Evolutionary conservation across 176 grass and related monocot genomes (phyloP).

Genomic region (Alloteropsis semialata): DNA sequence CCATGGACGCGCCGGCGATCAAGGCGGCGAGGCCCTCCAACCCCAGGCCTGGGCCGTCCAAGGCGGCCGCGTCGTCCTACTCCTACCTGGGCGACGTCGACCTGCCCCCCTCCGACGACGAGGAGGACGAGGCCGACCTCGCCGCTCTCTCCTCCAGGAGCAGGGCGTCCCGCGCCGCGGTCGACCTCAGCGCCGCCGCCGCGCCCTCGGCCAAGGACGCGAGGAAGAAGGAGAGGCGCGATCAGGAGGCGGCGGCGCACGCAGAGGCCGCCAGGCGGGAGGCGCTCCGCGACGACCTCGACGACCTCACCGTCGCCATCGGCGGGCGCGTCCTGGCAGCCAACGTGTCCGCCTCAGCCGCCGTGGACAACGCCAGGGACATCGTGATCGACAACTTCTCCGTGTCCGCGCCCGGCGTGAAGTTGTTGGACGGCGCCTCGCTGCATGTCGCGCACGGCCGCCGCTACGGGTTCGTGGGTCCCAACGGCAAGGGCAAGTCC

Average conservation of each 20-base stretch:
- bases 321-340: not conserved
- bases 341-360: conserved; percentile 18
- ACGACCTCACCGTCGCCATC: not conserved
- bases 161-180: conserved; percentile 26
- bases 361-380: not conserved
- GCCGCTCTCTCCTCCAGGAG: conserved; percentile 17
- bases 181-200: conserved; percentile 35
- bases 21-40: conserved; percentile 42
- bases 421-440: not conserved
- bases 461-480: conserved; percentile 27
- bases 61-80: conserved; percentile 28
- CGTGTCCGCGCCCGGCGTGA: not conserved
- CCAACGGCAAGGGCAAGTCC: not conserved
- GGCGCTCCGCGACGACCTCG: conserved; percentile 66
- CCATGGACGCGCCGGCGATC: conserved; percentile 49
- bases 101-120: conserved; percentile 68
- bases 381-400: conserved; percentile 53
- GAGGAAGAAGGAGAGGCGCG: conserved; percentile 76
- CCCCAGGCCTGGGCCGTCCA: conserved; percentile 41
- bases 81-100: conserved; percentile 72
- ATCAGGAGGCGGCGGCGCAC: conserved; percentile 37
- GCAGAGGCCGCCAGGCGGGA: conserved; percentile 55
- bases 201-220: conserved; percentile 51
- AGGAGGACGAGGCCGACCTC: conserved; percentile 43
- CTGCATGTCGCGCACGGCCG: not conserved